Conservation (phyloP, 208 protist genomes). For the Angomonas ambiguus region DNA sequence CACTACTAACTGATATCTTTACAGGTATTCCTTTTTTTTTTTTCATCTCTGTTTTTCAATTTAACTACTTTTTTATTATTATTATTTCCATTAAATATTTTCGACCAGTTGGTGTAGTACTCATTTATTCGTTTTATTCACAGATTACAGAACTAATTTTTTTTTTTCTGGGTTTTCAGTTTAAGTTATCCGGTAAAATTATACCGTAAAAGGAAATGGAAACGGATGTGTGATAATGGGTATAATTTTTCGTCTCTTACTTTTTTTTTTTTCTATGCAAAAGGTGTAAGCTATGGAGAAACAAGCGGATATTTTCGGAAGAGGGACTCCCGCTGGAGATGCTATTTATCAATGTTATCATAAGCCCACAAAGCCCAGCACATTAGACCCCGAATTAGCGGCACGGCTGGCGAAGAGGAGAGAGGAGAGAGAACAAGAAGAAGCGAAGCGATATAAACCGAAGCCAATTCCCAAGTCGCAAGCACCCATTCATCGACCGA, state of each 20-base stretch:
- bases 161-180: not conserved
- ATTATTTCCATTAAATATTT: not conserved
- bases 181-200: too few relatives aligned
- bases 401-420: conserved; percentile 44
- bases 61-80: not conserved
- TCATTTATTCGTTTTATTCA: too few relatives aligned
- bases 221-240: too few relatives aligned
- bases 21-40: conserved; percentile 8
- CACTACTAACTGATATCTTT: conserved; percentile 47
- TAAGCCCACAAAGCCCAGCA: conserved; percentile 66
- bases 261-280: conserved; percentile 5
- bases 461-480: conserved; percentile 81
- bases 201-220: too few relatives aligned
- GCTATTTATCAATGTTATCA: conserved; percentile 87
- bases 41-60: conserved; percentile 4
- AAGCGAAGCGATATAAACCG: conserved; percentile 51
- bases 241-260: too few relatives aligned
- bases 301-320: conserved; percentile 62
- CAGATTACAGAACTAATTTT: not conserved
- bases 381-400: conserved; percentile 72
- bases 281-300: conserved; percentile 40
- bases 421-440: conserved; percentile 54
- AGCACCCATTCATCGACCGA: conserved; percentile 58
- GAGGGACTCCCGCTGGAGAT: conserved; percentile 82
- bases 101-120: too few relatives aligned